Conservation (phyloP, 495 filamentous ascomycete species). For the Glarea lozoyensis region DNA sequence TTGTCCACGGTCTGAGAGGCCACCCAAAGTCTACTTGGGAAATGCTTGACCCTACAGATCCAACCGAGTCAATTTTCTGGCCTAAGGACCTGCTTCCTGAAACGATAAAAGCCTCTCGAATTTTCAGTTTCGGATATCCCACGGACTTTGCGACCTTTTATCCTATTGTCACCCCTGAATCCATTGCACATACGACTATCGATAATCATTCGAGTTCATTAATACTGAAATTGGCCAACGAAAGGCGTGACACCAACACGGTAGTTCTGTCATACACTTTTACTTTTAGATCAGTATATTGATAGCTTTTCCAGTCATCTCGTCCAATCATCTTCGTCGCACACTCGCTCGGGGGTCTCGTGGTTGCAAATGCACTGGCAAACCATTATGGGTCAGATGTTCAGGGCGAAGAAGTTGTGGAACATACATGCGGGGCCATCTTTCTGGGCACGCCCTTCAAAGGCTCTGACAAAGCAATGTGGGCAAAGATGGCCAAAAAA, state of each 20-base stretch:
- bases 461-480: slow-evolving; percentile 1
- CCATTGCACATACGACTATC: slow-evolving; percentile 2
- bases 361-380: slow-evolving; percentile 1
- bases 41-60: neutral
- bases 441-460: slow-evolving; percentile 6
- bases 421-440: slow-evolving; percentile 1
- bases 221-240: neutral
- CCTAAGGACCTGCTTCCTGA: slow-evolving; percentile 8
- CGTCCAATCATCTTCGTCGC: slow-evolving; percentile 6
- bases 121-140: slow-evolving; percentile 5
- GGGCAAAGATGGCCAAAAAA: neutral
- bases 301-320: neutral
- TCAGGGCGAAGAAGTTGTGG: neutral
- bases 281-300: neutral
- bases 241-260: neutral
- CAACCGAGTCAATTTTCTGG: slow-evolving; percentile 8
- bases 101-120: neutral
- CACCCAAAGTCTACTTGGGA: slow-evolving; percentile 1
- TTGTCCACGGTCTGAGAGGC: slow-evolving; percentile 4
- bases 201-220: slow-evolving; percentile 3
- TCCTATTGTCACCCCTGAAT: slow-evolving; percentile 1
- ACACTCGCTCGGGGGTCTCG: slow-evolving; percentile 4
- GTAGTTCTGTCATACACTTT: neutral
- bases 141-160: slow-evolving; percentile 4
- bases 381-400: slow-evolving; percentile 1